Conservation (phyloP, 441 rosid species). For the Euphorbia corollata region DNA sequence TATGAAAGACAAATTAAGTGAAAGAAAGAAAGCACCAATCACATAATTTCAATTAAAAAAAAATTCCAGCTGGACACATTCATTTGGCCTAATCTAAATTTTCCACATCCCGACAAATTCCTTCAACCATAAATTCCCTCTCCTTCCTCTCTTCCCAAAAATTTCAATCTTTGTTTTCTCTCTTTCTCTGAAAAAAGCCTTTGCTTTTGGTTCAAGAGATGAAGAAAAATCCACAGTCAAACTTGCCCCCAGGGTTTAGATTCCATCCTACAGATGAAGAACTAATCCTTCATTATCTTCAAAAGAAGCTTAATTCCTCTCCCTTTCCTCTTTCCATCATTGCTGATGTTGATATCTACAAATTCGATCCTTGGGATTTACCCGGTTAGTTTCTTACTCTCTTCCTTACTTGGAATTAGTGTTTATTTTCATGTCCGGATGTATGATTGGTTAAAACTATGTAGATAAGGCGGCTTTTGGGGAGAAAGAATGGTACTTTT, state of each 20-base stretch:
- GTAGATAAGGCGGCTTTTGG: slow-evolving; percentile 66
- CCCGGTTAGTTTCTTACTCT: slow-evolving; percentile 38
- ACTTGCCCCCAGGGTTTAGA: slow-evolving; percentile 85
- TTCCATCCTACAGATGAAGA: slow-evolving; percentile 98
- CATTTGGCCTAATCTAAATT: slow-evolving; percentile 20
- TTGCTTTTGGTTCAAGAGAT: background rate
- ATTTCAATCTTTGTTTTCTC: slow-evolving; percentile 50
- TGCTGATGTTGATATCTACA: slow-evolving; percentile 84
- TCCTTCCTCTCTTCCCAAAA: slow-evolving; percentile 46
- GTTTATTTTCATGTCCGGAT: background rate
- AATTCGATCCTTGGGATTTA: slow-evolving; percentile 93
- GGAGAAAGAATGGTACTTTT: slow-evolving; percentile 97
- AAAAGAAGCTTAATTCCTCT: slow-evolving; percentile 48
- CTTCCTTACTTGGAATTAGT: no score
- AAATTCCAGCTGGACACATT: slow-evolving; percentile 3
- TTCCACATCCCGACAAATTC: slow-evolving; percentile 47
- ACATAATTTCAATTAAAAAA: background rate
- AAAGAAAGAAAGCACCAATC: slow-evolving; percentile 9
- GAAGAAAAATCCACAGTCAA: slow-evolving; percentile 55
- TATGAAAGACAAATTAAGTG: slow-evolving; percentile 2
- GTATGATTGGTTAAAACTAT: slow-evolving; percentile 5
- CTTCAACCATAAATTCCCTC: slow-evolving; percentile 55
- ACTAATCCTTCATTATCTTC: slow-evolving; percentile 72
- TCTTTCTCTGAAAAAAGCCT: slow-evolving; percentile 11
- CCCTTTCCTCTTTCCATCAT: slow-evolving; percentile 55